Evolutionary conservation across 2,329 filamentous ascomycete species (phyloP), one percentile per base, ranked within the genome.

Genomic region (Xylariaceae sp.): DNA sequence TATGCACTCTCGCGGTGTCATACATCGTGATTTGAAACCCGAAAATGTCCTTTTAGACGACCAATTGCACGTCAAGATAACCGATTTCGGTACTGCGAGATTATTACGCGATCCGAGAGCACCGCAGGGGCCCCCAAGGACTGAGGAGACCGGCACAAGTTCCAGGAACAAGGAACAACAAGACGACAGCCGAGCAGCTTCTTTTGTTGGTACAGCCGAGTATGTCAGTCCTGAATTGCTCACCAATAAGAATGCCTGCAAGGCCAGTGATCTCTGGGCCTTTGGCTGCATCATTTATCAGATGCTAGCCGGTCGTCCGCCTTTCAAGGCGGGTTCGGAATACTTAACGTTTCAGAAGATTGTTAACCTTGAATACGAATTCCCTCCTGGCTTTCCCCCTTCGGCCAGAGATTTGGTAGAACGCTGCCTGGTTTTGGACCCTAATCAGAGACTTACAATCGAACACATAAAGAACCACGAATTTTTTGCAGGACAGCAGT

Each of bases 321-420:
- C 94, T 0, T 99, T 99, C 79, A 99, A 99, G 73, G 94, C 89
- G 47, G 89, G 83, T 11, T 97, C 96, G 66, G 94, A 99, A 72
- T 99, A 97, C 69, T 82, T 94, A 71, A 99, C 94, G 0, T 99
- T 99, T 71, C 94, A 99, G 73, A 99, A 97, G 75, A 99, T 99
- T 71, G 90, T 99, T 56, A 88, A 84, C 37, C 80, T 99, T 49
- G 93, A 99, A 57, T 99, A 97, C 72, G 88, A 93, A 51, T 99
- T 97, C 65, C 94, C 94, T 0, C 76, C 84, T 34, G 92, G 91
- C 1, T 99, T 99, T 67, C 94, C 94, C 1, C 79, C 87, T 4
- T 84, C 91, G 1, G 94, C 94, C 17, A 87, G 87, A 61, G 94
- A 99, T 73, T 79, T 99, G 13, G 88, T 99, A 1, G 93, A 97